Base-by-base conservation (phyloP, 2,329 filamentous ascomycete species). In the Colletotrichum karsti region DNA sequence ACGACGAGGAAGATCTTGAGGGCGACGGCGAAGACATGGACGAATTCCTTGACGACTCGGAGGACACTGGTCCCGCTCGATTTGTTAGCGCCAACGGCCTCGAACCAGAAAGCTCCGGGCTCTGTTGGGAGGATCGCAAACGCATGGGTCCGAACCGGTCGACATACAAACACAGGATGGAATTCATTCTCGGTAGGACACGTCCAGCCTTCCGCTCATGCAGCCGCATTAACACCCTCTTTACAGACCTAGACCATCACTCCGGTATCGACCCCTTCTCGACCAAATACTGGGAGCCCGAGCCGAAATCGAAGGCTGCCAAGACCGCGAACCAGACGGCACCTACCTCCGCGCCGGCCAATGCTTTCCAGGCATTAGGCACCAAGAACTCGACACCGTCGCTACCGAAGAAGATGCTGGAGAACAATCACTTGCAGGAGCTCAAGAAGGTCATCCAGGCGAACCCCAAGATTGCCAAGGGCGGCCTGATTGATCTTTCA, bases 41-140 rank as follows among this genome's bases (percentile, higher is more conserved):
- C 4, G 95, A 90, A 18, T 98, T 98, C 75, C 84, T 98, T 2
- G 95, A 97, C 72, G 93, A 97, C 73, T 93, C 93, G 6, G 93
- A 97, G 59, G 93, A 96, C 69, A 75, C 78, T 74, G 87, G 81
- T 67, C 81, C 79, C 76, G 83, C 80, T 71, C 84, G 77, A 86
- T 88, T 83, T 82, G 87, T 77, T 79, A 91, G 80, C 87, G 73
- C 88, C 83, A 89, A 90, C 30, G 90, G 93, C 71, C 85, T 97
- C 74, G 89, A 95, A 74, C 93, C 94, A 1, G 83, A 92, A 44
- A 92, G 87, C 75, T 93, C 90, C 4, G 96, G 95, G 1, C 81
- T 98, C 9, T 96, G 92, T 76, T 99, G 94, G 88, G 93, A 97
- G 75, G 87, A 92, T 74, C 77, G 74, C 39, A 76, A 81, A 69